Conservation (phyloP, 2,329 filamentous ascomycete species). For the Talaromyces sp. region DNA sequence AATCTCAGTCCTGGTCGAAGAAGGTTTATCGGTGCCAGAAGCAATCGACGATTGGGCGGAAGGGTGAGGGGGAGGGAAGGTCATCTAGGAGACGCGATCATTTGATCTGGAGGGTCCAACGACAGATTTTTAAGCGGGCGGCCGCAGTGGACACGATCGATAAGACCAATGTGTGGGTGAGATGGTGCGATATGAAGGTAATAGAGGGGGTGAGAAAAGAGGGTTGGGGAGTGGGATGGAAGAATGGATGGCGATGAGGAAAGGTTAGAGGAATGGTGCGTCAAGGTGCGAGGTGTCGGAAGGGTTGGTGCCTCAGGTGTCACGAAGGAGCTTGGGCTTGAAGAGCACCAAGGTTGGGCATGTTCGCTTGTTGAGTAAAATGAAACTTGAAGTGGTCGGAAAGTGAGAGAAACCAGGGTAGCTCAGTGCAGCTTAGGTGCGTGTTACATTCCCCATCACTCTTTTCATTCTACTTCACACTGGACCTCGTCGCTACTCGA, state of each 20-base stretch:
- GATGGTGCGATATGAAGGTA: conserved; percentile 12
- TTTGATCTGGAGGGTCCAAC: conserved; percentile 48
- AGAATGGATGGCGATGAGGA: conserved; percentile 23
- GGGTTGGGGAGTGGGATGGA: conserved; percentile 20
- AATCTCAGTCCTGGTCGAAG: conserved; percentile 53
- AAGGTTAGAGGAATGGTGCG: conserved; percentile 25
- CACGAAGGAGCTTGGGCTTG: conserved; percentile 19
- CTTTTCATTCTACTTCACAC: neutral
- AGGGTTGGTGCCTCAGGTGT: conserved; percentile 27
- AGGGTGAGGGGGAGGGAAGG: conserved; percentile 56
- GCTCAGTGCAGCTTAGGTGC: neutral
- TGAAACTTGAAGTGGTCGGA: neutral
- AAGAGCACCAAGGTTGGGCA: conserved; percentile 10
- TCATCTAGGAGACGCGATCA: conserved; percentile 60
- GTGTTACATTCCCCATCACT: neutral
- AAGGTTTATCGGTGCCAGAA: conserved; percentile 53
- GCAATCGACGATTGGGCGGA: conserved; percentile 56
- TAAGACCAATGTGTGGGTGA: conserved; percentile 13
- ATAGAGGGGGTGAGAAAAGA: conserved; percentile 11
- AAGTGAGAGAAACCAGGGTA: neutral
- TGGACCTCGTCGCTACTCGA: neutral
- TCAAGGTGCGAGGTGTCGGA: conserved; percentile 27
- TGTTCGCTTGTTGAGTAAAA: neutral
- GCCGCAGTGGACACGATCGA: conserved; percentile 21
- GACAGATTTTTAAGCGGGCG: conserved; percentile 38